Evolutionary conservation across 2,329 filamentous ascomycete species (phyloP).

Genomic region (Pseudopyricularia javanii): DNA sequence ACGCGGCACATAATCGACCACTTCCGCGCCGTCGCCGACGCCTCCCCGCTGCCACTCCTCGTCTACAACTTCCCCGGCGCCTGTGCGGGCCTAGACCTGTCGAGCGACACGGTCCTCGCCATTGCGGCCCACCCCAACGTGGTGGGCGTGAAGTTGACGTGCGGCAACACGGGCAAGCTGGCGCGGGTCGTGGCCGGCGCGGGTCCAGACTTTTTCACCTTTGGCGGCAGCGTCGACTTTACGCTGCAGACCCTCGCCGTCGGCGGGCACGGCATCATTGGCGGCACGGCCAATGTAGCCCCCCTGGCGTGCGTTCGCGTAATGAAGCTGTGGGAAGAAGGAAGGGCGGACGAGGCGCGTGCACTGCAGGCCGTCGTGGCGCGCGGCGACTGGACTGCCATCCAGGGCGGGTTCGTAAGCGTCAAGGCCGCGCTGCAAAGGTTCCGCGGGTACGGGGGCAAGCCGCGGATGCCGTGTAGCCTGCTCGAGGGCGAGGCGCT

Average conservation of each 20-base stretch:
- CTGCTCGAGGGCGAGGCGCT: slow-evolving; percentile 19
- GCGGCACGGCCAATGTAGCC: slow-evolving; percentile 58
- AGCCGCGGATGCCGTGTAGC: slow-evolving; percentile 25
- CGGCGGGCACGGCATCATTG: slow-evolving; percentile 60
- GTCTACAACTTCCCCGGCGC: slow-evolving; percentile 54
- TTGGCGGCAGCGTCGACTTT: slow-evolving; percentile 65
- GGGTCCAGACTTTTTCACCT: slow-evolving; percentile 43
- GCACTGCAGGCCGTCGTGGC: slow-evolving; percentile 39
- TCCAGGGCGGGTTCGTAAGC: slow-evolving; percentile 33
- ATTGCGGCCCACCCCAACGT: slow-evolving; percentile 44
- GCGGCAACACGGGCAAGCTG: slow-evolving; percentile 52
- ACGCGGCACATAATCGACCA: slow-evolving; percentile 44
- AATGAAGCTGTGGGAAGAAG: slow-evolving; percentile 45
- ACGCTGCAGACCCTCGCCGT: slow-evolving; percentile 57
- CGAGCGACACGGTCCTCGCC: slow-evolving; percentile 41
- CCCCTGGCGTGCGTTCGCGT: slow-evolving; percentile 49
- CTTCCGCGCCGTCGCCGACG: slow-evolving; percentile 49
- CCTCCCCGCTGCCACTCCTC: slow-evolving; percentile 44
- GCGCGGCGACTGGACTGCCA: slow-evolving; percentile 31
- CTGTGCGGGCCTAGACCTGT: slow-evolving; percentile 42
- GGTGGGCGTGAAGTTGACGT: slow-evolving; percentile 50
- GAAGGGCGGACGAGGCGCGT: slow-evolving; percentile 44
- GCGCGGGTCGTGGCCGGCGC: slow-evolving; percentile 31
- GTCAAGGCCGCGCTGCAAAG: slow-evolving; percentile 32
- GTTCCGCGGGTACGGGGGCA: slow-evolving; percentile 24